Conservation (phyloP, 805 yeast species). For the Ascoidea asiatica region DNA sequence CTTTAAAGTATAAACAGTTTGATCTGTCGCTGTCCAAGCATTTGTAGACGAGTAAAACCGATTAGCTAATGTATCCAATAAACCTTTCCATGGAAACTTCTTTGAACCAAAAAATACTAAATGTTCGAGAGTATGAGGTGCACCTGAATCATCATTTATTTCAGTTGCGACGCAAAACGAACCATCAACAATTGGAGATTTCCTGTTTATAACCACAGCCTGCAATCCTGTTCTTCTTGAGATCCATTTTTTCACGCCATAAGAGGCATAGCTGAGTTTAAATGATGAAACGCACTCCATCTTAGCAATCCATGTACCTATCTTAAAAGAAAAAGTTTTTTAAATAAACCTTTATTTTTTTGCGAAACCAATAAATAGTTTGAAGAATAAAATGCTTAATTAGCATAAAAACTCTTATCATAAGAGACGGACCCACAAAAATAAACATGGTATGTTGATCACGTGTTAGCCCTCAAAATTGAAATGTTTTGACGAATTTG, state of each 20-base stretch:
- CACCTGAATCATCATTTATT: conserved; percentile 73
- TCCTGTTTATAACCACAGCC: conserved; percentile 59
- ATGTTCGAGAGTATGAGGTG: conserved; percentile 94
- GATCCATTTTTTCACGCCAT: conserved; percentile 58
- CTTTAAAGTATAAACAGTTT: conserved; percentile 81
- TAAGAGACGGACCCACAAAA: too few relatives aligned
- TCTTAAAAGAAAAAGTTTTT: too few relatives aligned
- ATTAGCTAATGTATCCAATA: conserved; percentile 77
- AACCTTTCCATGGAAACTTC: conserved; percentile 82
- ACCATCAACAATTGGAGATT: conserved; percentile 86
- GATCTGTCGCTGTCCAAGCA: conserved; percentile 96
- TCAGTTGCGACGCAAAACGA: conserved; percentile 94
- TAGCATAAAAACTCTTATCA: too few relatives aligned
- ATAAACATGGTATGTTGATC: too few relatives aligned
- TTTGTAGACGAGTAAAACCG: conserved; percentile 76
- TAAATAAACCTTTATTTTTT: too few relatives aligned
- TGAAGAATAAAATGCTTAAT: too few relatives aligned
- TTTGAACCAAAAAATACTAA: conserved; percentile 88
- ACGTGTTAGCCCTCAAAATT: too few relatives aligned
- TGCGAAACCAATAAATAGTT: too few relatives aligned
- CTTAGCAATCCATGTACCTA: too few relatives aligned
- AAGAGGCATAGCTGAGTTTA: conserved; percentile 65
- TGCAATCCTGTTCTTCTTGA: conserved; percentile 76
- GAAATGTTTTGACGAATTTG: too few relatives aligned
- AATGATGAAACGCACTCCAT: too few relatives aligned